Base-by-base conservation (phyloP, 345 rosid genomes). In the Brassica rapa region DNA sequence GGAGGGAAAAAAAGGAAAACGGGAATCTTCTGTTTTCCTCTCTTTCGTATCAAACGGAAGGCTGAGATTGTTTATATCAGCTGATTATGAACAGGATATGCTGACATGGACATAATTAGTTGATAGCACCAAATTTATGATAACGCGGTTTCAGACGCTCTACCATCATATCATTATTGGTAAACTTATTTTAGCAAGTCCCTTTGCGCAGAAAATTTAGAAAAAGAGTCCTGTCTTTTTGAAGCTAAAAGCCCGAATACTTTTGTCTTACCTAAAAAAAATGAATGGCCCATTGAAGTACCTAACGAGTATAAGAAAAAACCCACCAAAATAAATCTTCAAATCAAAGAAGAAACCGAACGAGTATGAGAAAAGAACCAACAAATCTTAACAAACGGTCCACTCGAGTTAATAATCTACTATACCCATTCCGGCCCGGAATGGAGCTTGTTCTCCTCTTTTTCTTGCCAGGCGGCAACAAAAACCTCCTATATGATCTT, bases 101-200 rank as follows among this genome's bases (percentile, higher is more conserved):
- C 2, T 30, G 43, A 80, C 68, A 68, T 80, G 83, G 25, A 6
- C 39, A 1, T 35, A n/a, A 69, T 4, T 74, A 71, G 83, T 19
- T 74, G 1, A 14, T 1, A 1, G 11, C 10, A 63, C 21, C 21
- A 19, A 49, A 62, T 51, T 79, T 15, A 61, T 16, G 69, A 60
- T 35, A n/a, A 8, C 64, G 61, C 78, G 70, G 78, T 73, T 79
- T 69, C 70, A 5, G 35, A 68, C 82, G 75, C 79, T 74, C 75
- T 65, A 51, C 66, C 35, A 51, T 32, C 15, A 19, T 19, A 19
- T 19, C 19, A 19, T 19, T 19, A 19, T 19, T 19, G 19, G 19
- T 19, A 19, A 19, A 19, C 19, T 19, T 19, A 19, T n/a, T n/a
- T n/a, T 39, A 6, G 41, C 83, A 80, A 80, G 83, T 74, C 75